A percentile compares a stretch with the other conserved stretches of the same genome.
Conservation (phyloP, 495 filamentous ascomycete genomes). For the Lophium mytilinum region DNA sequence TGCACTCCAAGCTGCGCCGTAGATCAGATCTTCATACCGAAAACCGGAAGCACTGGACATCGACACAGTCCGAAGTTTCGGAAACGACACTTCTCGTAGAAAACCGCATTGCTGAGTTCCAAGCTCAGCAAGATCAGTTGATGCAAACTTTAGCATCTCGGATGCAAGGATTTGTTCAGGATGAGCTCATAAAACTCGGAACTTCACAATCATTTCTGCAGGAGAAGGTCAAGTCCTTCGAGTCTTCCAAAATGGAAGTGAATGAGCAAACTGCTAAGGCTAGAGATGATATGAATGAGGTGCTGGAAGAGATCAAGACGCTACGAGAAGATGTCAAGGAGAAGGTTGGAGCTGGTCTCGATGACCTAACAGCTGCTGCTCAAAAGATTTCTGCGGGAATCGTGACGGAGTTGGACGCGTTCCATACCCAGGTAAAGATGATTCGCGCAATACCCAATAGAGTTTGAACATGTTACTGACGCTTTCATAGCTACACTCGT, state of each 20-base stretch:
- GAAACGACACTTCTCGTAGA: slow-evolving; percentile 72
- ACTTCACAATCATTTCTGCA: slow-evolving; percentile 60
- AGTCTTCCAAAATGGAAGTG: slow-evolving; percentile 56
- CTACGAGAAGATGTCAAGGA: slow-evolving; percentile 80
- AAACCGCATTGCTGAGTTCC: slow-evolving; percentile 57
- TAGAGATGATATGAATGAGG: slow-evolving; percentile 80
- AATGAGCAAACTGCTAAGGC: slow-evolving; percentile 58
- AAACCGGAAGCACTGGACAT: slow-evolving; percentile 71
- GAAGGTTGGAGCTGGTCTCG: slow-evolving; percentile 76
- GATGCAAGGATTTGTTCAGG: slow-evolving; percentile 63
- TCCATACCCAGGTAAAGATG: slow-evolving; percentile 58
- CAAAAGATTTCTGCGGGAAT: slow-evolving; percentile 84
- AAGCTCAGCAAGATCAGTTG: slow-evolving; percentile 58
- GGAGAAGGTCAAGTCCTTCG: slow-evolving; percentile 55
- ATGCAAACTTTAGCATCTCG: slow-evolving; percentile 57
- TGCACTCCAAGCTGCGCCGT: slow-evolving; percentile 75
- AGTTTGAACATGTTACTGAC: slow-evolving; percentile 1
- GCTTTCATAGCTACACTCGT: slow-evolving; percentile 56
- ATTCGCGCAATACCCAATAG: no score
- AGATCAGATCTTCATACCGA: slow-evolving; percentile 70
- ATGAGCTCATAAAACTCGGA: slow-evolving; percentile 60
- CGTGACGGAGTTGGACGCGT: slow-evolving; percentile 72
- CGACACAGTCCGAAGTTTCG: slow-evolving; percentile 64
- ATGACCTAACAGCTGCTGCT: slow-evolving; percentile 74
- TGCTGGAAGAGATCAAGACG: slow-evolving; percentile 85